These are phyloP conservation scores for Botryotinia convoluta DNA, from an alignment of 2,329 filamentous ascomycete species.

Conservation along the genomic window DNA sequence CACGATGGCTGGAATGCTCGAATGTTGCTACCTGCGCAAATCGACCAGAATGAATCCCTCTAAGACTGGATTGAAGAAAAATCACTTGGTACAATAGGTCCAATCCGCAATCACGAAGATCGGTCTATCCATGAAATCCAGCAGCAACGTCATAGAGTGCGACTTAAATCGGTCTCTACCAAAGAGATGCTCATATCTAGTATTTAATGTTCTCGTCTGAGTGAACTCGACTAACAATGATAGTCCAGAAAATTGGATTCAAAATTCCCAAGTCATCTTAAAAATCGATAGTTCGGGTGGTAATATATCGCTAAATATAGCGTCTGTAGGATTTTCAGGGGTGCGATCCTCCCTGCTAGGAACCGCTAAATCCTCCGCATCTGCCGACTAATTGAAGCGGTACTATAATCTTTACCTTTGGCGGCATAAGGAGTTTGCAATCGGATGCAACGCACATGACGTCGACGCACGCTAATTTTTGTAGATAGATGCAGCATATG, in stretches of 20 bases:
- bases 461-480: background rate
- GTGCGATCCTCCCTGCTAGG: background rate
- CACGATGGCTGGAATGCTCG: background rate
- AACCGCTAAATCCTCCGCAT: background rate
- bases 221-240: background rate
- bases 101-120: background rate
- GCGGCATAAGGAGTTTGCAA: background rate
- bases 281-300: background rate
- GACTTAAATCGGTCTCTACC: background rate
- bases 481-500: background rate
- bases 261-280: background rate
- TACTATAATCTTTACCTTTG: background rate
- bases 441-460: background rate
- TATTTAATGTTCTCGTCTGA: no score
- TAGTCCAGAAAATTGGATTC: background rate
- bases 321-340: background rate
- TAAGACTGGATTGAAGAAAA: background rate
- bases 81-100: background rate
- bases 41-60: background rate
- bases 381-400: background rate
- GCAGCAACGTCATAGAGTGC: background rate
- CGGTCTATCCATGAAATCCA: background rate
- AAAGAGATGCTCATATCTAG: background rate
- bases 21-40: background rate
- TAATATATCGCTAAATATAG: background rate